Base-by-base conservation (phyloP, 78 protist genomes). In the Neovahlkampfia damariscottae region DNA sequence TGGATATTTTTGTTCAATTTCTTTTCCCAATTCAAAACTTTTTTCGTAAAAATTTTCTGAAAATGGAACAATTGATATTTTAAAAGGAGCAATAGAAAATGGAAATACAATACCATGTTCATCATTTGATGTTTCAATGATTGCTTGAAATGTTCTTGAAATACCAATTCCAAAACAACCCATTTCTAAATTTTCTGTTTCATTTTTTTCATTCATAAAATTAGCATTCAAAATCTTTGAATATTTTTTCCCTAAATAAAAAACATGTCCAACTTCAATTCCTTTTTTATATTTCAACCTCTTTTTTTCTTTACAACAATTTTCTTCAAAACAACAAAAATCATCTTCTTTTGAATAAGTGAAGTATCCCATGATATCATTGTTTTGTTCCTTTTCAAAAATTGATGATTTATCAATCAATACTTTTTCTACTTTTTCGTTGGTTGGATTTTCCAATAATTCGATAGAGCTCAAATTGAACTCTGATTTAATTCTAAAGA, bases 251-350 rank as follows among this genome's bases (percentile, higher is more conserved):
- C 84, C 84, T 9, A 82, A 58, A 27, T 38, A 39, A 41, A 82
- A 82, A 19, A 40, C 72, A 58, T 82, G 86, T 8, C 86, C 86
- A 70, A 82, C 79, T 34, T 82, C 86, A 40, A 82, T 78, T 35
- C 86, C 86, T 8, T 50, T 50, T n/a, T 50, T 19, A 50, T 19
- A 50, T 50, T 50, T 50, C 62, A 50, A 50, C n/a, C n/a, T n/a
- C n/a, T n/a, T n/a, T n/a, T n/a, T n/a, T n/a, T n/a, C n/a, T n/a
- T 19, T 19, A 50, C 19, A 19, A 50, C 62, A 50, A 50, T 50
- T 50, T 50, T 50, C 62, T 19, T 19, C 19, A 19, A n/a, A n/a
- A n/a, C 34, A 19, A 50, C 62, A 50, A 19, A 50, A 50, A 50
- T 50, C 62, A 19, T 19, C 62, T 50, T 50, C 62, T 50, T 50